These are phyloP conservation scores for Solanum corneliomulleri DNA, from an alignment of 257 asterid species.

Conservation along the genomic window DNA sequence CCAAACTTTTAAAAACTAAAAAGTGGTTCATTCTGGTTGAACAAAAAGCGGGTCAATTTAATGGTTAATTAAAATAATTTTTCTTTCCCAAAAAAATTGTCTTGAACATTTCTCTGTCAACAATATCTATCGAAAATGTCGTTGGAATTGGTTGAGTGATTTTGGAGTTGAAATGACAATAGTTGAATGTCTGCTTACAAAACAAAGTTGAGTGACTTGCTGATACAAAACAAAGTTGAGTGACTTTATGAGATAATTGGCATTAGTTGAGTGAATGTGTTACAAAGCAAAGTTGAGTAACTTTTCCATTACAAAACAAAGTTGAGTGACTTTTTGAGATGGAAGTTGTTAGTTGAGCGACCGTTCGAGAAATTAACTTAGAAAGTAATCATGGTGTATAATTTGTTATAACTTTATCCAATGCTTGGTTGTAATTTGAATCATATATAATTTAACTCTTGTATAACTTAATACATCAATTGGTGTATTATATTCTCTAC, in stretches of 20 bases:
- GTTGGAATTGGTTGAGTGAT: neutral
- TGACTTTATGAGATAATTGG: neutral
- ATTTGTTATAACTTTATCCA: neutral
- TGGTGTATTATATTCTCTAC: neutral
- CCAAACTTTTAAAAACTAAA: neutral
- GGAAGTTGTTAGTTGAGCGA: neutral
- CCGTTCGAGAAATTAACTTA: neutral
- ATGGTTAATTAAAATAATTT: neutral
- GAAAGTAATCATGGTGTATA: neutral
- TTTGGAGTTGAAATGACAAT: neutral
- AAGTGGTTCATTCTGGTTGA: neutral
- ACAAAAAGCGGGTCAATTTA: neutral
- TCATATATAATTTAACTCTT: neutral
- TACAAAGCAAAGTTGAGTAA: neutral
- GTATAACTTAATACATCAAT: neutral
- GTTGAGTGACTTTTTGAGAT: neutral
- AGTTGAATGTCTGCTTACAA: neutral
- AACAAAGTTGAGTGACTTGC: neutral
- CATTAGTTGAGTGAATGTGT: neutral
- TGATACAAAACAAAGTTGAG: neutral
- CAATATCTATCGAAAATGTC: neutral
- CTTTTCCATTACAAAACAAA: neutral
- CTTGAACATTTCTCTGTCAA: neutral
- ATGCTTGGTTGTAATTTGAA: neutral
- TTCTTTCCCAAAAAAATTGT: neutral